Conservation (phyloP, 257 asterid genomes). For the Nicotiana obtusifolia region DNA sequence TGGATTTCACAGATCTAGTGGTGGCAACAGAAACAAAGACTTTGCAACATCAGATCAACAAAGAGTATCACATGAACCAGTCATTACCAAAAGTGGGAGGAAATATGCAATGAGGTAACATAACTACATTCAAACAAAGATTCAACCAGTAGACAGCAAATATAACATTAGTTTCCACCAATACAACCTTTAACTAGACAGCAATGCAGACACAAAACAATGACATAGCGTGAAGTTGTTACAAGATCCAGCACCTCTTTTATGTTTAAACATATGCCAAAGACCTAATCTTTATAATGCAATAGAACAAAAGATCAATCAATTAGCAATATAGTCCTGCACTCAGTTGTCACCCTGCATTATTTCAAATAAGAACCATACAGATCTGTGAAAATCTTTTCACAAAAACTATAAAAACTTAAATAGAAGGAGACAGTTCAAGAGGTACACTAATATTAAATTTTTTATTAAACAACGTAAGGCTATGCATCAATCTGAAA, state of each 20-base stretch:
- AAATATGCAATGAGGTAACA: neutral
- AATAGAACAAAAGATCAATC: neutral
- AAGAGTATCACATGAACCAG: neutral
- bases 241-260: neutral
- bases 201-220: neutral
- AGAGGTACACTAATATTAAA: neutral
- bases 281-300: neutral
- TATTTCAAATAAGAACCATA: neutral
- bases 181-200: neutral
- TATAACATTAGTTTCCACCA: neutral
- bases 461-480: neutral
- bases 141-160: neutral
- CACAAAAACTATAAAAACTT: neutral
- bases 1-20: neutral
- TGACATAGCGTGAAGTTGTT: neutral
- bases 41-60: neutral
- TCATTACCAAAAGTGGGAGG: too few relatives aligned
- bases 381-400: neutral
- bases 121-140: neutral
- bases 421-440: neutral
- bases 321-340: neutral
- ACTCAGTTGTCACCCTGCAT: neutral
- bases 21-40: neutral
- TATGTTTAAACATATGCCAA: neutral
- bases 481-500: neutral